These are phyloP conservation scores for Ballota nigra DNA, from an alignment of 257 asterid species.

Conservation along the genomic window DNA sequence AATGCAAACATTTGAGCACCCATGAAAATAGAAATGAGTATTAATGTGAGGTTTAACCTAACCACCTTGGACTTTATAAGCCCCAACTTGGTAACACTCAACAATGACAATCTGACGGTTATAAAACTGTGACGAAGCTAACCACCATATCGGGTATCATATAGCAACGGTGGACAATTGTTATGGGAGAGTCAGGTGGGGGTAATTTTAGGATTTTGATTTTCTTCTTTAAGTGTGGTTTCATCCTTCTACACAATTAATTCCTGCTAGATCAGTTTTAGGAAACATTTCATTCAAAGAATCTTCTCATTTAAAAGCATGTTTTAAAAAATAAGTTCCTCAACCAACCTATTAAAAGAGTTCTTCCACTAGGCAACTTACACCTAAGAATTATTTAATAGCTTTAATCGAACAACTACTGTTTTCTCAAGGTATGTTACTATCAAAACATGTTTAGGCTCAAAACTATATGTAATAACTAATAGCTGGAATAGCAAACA, in stretches of 20 bases:
- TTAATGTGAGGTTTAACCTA: not conserved
- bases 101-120: not conserved
- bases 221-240: not conserved
- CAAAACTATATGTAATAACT: not conserved
- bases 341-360: slow-evolving; percentile 18
- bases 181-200: not conserved
- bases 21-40: slow-evolving; percentile 3
- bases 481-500: slow-evolving; percentile 1
- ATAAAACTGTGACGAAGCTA: slow-evolving; percentile 9
- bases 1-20: not conserved
- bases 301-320: slow-evolving; percentile 1
- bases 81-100: not conserved
- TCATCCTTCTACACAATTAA: slow-evolving; percentile 7
- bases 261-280: slow-evolving; percentile 6
- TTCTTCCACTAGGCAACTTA: slow-evolving; percentile 14
- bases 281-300: not conserved
- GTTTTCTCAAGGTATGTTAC: not conserved
- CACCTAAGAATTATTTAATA: slow-evolving; percentile 7
- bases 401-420: slow-evolving; percentile 1
- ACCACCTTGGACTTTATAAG: not conserved
- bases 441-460: not conserved
- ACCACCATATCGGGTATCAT: not conserved
- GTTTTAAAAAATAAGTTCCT: not conserved
- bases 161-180: not conserved
- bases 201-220: not conserved